Conservation (phyloP, 2,329 filamentous ascomycete genomes). For the Geosmithia morbida region DNA sequence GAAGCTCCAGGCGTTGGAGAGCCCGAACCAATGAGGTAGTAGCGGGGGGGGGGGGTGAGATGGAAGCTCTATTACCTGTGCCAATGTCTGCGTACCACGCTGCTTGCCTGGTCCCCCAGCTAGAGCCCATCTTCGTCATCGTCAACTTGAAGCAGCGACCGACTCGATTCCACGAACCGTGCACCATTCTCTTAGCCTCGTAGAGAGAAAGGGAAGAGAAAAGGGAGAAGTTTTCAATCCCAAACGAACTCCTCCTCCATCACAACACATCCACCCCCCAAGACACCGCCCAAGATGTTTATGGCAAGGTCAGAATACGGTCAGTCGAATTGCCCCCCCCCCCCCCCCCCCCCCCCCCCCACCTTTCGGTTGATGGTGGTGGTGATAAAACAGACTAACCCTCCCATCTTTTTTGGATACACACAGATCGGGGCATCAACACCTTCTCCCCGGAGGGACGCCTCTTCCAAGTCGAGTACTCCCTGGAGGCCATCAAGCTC, state of each 20-base stretch:
- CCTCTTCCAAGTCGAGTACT: slow-evolving; percentile 99
- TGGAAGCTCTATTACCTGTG: slow-evolving; percentile 23
- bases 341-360: not conserved
- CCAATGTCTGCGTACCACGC: not conserved
- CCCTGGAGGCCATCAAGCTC: slow-evolving; percentile 98
- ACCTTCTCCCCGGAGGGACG: slow-evolving; percentile 99
- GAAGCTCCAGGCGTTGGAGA: not conserved
- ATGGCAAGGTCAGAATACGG: slow-evolving; percentile 99
- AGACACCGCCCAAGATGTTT: slow-evolving; percentile 66
- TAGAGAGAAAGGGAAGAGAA: too few relatives aligned
- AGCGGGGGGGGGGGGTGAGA: too few relatives aligned
- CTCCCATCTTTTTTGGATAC: not conserved
- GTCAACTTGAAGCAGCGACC: too few relatives aligned
- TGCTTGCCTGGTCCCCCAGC: too few relatives aligned
- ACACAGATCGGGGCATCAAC: slow-evolving; percentile 98
- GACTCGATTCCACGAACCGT: too few relatives aligned
- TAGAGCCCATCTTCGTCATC: too few relatives aligned
- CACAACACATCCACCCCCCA: not conserved
- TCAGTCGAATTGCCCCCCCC: slow-evolving; percentile 26
- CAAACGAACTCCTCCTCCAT: not conserved
- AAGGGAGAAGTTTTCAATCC: too few relatives aligned
- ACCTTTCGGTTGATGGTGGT: not conserved
- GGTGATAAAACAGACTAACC: not conserved
- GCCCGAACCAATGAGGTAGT: slow-evolving; percentile 1
- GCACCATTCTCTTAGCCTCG: too few relatives aligned